Evolutionary conservation across 2,329 filamentous ascomycete genomes (phyloP).

Genomic region (Trichoderma simmonsii): DNA sequence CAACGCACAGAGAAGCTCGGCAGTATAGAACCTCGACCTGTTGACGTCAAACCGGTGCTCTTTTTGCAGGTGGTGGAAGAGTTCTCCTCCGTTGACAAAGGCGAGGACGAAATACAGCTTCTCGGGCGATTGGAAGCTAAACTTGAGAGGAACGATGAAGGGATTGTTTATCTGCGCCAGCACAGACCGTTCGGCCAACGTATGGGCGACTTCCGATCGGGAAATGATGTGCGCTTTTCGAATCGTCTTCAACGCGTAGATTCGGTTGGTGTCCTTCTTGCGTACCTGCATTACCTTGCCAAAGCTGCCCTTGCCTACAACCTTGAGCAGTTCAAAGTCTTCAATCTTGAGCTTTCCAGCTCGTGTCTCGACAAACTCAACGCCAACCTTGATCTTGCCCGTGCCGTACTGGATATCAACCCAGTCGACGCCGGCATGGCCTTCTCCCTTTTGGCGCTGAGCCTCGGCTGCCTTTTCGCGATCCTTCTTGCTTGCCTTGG

Average conservation of each 20-base stretch:
- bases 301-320: slow-evolving; percentile 96
- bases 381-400: slow-evolving; percentile 84
- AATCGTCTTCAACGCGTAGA: slow-evolving; percentile 99
- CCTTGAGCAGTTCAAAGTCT: slow-evolving; percentile 95
- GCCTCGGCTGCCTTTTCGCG: slow-evolving; percentile 71
- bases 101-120: slow-evolving; percentile 96
- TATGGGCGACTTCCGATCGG: slow-evolving; percentile 94
- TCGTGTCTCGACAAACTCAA: slow-evolving; percentile 92
- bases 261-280: slow-evolving; percentile 96
- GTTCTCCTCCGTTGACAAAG: slow-evolving; percentile 95
- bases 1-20: slow-evolving; percentile 89
- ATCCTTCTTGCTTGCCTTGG: slow-evolving; percentile 82
- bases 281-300: slow-evolving; percentile 99
- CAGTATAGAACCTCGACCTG: slow-evolving; percentile 93
- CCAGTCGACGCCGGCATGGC: slow-evolving; percentile 82
- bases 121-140: slow-evolving; percentile 98
- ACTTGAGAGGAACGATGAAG: slow-evolving; percentile 97
- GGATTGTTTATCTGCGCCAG: slow-evolving; percentile 99
- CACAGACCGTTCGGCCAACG: slow-evolving; percentile 93
- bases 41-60: slow-evolving; percentile 98
- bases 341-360: slow-evolving; percentile 89
- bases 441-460: slow-evolving; percentile 43
- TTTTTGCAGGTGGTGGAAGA: slow-evolving; percentile 96
- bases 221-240: slow-evolving; percentile 99
- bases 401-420: slow-evolving; percentile 85